Percentiles rank a stretch among this genome's conserved stretches.
These are phyloP conservation scores for Diutina catenulata DNA, from an alignment of 1,139 yeast genomes.

Conservation along the genomic window DNA sequence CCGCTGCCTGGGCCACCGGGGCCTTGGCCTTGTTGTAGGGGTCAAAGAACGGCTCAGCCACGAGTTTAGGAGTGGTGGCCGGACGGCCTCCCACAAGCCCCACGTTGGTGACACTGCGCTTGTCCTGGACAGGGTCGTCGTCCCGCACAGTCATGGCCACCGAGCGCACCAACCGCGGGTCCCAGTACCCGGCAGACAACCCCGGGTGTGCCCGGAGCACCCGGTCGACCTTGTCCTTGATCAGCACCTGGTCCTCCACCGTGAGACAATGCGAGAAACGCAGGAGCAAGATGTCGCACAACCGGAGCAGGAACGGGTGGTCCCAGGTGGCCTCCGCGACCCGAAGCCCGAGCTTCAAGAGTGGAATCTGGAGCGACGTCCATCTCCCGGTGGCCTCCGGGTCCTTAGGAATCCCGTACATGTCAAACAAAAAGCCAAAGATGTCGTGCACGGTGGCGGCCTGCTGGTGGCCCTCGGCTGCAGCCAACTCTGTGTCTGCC, in stretches of 20 bases:
- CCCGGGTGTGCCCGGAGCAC: conserved; percentile 10
- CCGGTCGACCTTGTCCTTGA: conserved; percentile 18
- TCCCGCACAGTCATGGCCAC: conserved; percentile 11
- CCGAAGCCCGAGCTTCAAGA: conserved; percentile 42
- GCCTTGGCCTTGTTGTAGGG: conserved; percentile 17
- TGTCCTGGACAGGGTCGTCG: conserved; percentile 19
- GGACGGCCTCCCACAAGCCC: not conserved
- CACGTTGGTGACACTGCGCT: not conserved
- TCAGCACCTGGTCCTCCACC: conserved; percentile 22
- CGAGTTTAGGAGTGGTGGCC: not conserved
- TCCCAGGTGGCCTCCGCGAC: conserved; percentile 43
- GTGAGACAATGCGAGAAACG: conserved; percentile 40
- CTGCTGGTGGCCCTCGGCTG: conserved; percentile 6
- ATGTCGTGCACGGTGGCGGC: conserved; percentile 14
- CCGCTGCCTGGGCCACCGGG: conserved; percentile 17
- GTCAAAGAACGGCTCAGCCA: conserved; percentile 17
- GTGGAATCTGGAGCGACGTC: conserved; percentile 46
- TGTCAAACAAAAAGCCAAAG: conserved; percentile 25
- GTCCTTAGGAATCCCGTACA: conserved; percentile 28
- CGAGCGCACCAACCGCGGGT: conserved; percentile 48
- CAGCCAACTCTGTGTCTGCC: conserved; percentile 6
- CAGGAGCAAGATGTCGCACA: conserved; percentile 42
- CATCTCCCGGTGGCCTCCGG: conserved; percentile 29
- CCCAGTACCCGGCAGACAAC: conserved; percentile 42
- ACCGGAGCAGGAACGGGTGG: conserved; percentile 29